Conservation (phyloP, 495 filamentous ascomycete species). For the Penicillium herquei region DNA sequence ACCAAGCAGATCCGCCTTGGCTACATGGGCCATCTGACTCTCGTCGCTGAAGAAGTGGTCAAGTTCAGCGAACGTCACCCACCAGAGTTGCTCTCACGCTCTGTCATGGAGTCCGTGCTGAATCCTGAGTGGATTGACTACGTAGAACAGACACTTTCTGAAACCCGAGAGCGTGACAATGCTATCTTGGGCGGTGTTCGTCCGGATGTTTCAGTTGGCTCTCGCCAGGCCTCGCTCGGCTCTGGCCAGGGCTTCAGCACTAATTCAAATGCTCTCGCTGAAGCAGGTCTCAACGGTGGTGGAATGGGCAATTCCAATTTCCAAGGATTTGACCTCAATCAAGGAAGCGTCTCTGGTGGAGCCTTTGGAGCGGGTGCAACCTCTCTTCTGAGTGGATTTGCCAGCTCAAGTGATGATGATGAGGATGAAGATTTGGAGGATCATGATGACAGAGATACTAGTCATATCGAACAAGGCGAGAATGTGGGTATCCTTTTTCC, state of each 20-base stretch:
- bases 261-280: conserved; percentile 66
- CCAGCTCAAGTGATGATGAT: conserved; percentile 91
- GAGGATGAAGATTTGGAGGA: conserved; percentile 96
- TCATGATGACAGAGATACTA: conserved; percentile 60
- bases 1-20: conserved; percentile 87
- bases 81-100: conserved; percentile 78
- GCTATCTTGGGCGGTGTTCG: conserved; percentile 96
- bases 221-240: conserved; percentile 64
- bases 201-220: conserved; percentile 75
- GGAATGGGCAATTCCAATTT: conserved; percentile 54
- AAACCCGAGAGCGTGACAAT: conserved; percentile 94
- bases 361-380: conserved; percentile 65
- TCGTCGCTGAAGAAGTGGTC: conserved; percentile 97
- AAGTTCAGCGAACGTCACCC: conserved; percentile 96
- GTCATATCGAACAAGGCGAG: conserved; percentile 43
- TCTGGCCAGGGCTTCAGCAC: conserved; percentile 57
- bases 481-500: conserved; percentile 65
- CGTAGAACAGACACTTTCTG: conserved; percentile 89
- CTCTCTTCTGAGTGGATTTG: conserved; percentile 88
- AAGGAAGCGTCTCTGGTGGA: conserved; percentile 61
- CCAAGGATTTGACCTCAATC: conserved; percentile 76
- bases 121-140: conserved; percentile 90
- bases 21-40: conserved; percentile 97
- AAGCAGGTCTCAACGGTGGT: conserved; percentile 66
- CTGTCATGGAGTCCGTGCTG: conserved; percentile 84